A percentile compares a stretch with the other conserved stretches of the same genome.
phyloP scores from a whole-genome alignment of 257 asterid species.

The Capsicum pubescens region DNA sequence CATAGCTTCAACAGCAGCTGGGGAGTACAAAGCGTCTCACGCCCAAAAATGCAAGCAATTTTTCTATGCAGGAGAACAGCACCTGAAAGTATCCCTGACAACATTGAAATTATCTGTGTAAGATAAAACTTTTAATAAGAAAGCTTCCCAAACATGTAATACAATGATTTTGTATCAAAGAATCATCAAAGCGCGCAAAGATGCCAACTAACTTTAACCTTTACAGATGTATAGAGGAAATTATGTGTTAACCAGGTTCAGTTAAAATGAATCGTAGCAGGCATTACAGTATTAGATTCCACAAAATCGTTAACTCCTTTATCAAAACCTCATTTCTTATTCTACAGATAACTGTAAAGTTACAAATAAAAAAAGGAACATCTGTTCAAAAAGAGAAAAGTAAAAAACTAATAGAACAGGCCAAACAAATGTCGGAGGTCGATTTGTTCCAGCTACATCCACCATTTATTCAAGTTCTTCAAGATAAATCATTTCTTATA shows the following conservation, averaged over 20 bases:
- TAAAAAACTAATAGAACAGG: not conserved
- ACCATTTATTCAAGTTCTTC: not conserved
- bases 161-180: not conserved
- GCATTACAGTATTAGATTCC: not conserved
- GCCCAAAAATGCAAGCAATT: constrained; percentile 69
- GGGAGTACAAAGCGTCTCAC: constrained; percentile 77
- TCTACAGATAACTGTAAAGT: too few species aligned
- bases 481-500: not conserved
- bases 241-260: not conserved
- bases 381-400: not conserved
- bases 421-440: not conserved
- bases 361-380: too few species aligned
- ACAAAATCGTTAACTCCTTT: not conserved
- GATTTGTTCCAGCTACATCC: not conserved
- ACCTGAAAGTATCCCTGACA: constrained; percentile 90
- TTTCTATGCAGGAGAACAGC: constrained; percentile 78
- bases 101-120: not conserved
- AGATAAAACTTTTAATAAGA: not conserved
- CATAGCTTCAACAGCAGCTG: constrained; percentile 85
- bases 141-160: not conserved
- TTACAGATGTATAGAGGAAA: not conserved
- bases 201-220: not conserved
- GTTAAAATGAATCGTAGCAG: not conserved
- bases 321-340: not conserved
- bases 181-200: not conserved